These are phyloP conservation scores for Cladophialophora chaetospira DNA, from an alignment of 2,329 filamentous ascomycete genomes.

Conservation along the genomic window DNA sequence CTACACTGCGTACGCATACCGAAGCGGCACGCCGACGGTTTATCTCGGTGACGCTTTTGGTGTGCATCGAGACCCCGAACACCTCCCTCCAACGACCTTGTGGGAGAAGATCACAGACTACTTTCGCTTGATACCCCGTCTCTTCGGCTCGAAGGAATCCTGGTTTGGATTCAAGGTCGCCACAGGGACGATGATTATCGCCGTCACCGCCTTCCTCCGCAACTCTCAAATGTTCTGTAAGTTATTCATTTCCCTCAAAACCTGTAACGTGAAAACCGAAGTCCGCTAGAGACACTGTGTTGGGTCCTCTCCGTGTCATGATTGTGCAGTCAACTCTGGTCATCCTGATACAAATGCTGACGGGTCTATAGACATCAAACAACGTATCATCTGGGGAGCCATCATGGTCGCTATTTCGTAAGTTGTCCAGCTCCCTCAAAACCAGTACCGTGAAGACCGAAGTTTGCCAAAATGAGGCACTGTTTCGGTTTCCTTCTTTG, in stretches of 20 bases:
- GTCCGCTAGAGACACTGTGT: too few relatives aligned
- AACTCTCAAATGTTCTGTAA: constrained; percentile 68
- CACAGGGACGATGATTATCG: constrained; percentile 72
- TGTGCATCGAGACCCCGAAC: constrained; percentile 67
- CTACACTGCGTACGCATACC: constrained; percentile 55
- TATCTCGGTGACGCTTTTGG: constrained; percentile 60
- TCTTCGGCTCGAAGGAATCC: constrained; percentile 70
- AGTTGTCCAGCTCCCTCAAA: too few relatives aligned
- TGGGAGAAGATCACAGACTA: constrained; percentile 65
- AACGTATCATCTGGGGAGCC: constrained; percentile 77
- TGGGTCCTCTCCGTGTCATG: too few relatives aligned
- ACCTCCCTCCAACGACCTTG: constrained; percentile 63
- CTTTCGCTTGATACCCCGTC: constrained; percentile 59
- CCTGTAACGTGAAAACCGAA: too few relatives aligned
- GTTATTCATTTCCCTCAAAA: too few relatives aligned
- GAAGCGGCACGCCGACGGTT: constrained; percentile 52
- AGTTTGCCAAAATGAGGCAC: too few relatives aligned
- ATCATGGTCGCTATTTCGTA: constrained; percentile 72
- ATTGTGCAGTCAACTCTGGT: too few relatives aligned
- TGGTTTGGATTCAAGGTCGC: constrained; percentile 71
- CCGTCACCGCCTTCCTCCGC: constrained; percentile 65
- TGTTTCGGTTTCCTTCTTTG: too few relatives aligned
- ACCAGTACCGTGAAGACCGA: too few relatives aligned
- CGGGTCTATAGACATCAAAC: too few relatives aligned
- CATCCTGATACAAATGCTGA: too few relatives aligned